Conservation (phyloP, 2,329 filamentous ascomycete genomes). For the Xylariaceae sp. region DNA sequence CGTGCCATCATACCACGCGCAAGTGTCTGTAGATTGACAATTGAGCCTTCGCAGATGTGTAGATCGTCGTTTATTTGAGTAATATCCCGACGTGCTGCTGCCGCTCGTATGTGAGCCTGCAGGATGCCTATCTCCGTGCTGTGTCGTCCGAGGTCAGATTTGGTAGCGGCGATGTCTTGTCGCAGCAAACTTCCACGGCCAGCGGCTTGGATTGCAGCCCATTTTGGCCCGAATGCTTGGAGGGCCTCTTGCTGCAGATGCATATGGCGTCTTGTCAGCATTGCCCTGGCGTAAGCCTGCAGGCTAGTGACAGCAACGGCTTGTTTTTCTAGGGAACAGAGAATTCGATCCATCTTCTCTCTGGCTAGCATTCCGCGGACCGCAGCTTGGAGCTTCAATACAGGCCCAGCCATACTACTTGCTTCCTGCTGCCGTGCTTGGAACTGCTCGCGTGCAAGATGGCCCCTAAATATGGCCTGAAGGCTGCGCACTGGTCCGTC, state of each 20-base stretch:
- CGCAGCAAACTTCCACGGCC: slow-evolving; percentile 57
- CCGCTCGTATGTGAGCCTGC: slow-evolving; percentile 57
- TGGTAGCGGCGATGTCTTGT: slow-evolving; percentile 50
- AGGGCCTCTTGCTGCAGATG: slow-evolving; percentile 58
- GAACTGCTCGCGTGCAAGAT: slow-evolving; percentile 65
- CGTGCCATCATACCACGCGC: slow-evolving; percentile 68
- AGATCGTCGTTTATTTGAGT: slow-evolving; percentile 55
- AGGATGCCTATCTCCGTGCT: slow-evolving; percentile 45
- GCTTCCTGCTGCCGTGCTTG: slow-evolving; percentile 62
- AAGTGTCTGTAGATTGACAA: slow-evolving; percentile 62
- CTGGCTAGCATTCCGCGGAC: slow-evolving; percentile 71
- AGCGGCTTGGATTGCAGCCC: slow-evolving; percentile 56
- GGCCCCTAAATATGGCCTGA: slow-evolving; percentile 70
- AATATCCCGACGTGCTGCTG: slow-evolving; percentile 58
- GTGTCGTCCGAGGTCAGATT: slow-evolving; percentile 55
- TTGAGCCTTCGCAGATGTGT: slow-evolving; percentile 45
- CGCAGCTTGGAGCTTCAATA: slow-evolving; percentile 68
- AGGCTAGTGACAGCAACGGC: slow-evolving; percentile 45
- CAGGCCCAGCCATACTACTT: slow-evolving; percentile 54
- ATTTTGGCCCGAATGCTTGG: slow-evolving; percentile 54
- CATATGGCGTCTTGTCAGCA: slow-evolving; percentile 62
- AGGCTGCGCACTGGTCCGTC: slow-evolving; percentile 69
- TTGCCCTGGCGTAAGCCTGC: slow-evolving; percentile 71
- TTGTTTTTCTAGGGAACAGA: slow-evolving; percentile 34
- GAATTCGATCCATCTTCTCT: slow-evolving; percentile 52